Conservation (phyloP, 2,329 filamentous ascomycete species). For the Neurospora crassa region DNA sequence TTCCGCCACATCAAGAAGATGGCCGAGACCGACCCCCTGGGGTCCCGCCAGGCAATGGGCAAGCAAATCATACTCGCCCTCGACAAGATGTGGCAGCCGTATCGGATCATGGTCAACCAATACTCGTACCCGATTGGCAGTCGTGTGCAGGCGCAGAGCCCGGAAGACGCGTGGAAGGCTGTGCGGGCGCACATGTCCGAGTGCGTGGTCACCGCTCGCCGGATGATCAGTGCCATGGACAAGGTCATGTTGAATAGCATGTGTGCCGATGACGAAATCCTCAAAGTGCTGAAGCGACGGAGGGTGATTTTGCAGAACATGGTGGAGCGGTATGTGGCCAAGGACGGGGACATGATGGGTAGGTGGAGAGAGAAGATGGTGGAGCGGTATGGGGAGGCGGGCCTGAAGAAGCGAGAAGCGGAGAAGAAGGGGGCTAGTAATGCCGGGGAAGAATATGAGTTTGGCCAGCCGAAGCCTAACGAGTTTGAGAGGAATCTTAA, state of each 20-base stretch:
- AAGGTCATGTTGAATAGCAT: slow-evolving; percentile 32
- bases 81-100: slow-evolving; percentile 39
- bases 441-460: not conserved
- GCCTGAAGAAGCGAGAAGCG: not conserved
- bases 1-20: slow-evolving; percentile 27
- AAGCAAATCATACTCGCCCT: slow-evolving; percentile 42
- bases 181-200: slow-evolving; percentile 27
- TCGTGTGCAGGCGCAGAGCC: slow-evolving; percentile 17
- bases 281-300: slow-evolving; percentile 23
- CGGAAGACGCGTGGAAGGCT: slow-evolving; percentile 17
- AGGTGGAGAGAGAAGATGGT: not conserved
- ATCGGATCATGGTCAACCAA: slow-evolving; percentile 25
- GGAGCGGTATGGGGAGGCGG: not conserved
- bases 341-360: slow-evolving; percentile 7
- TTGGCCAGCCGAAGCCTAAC: not conserved
- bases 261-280: slow-evolving; percentile 24
- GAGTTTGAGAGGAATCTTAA: not conserved
- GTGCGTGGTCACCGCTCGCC: slow-evolving; percentile 33
- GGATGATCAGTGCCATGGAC: slow-evolving; percentile 36
- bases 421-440: not conserved
- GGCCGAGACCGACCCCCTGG: slow-evolving; percentile 10
- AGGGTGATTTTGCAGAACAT: slow-evolving; percentile 22
- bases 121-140: slow-evolving; percentile 23
- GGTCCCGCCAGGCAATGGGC: slow-evolving; percentile 35
- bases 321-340: slow-evolving; percentile 19